These are phyloP conservation scores for Pseudogymnoascus sp. DNA, from an alignment of 2,329 filamentous ascomycete species.

Conservation along the genomic window DNA sequence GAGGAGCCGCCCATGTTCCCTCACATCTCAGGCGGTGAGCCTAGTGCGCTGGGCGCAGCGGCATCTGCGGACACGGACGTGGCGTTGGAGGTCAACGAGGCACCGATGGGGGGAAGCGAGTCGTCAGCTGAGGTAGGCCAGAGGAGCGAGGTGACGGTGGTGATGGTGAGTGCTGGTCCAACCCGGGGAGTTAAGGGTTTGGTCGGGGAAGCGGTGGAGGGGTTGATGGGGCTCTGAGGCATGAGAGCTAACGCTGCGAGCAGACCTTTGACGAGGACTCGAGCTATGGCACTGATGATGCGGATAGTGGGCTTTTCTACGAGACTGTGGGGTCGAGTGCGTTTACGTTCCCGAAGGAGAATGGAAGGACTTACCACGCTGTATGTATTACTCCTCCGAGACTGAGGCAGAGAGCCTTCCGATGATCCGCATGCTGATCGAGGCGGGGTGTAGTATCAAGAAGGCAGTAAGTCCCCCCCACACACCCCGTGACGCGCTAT, in stretches of 20 bases:
- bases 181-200: neutral
- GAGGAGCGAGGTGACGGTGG: neutral
- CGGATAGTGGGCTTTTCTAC: neutral
- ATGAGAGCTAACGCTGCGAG: neutral
- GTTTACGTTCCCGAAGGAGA: neutral
- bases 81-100: neutral
- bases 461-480: neutral
- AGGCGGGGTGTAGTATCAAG: neutral
- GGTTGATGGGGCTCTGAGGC: neutral
- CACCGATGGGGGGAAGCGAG: neutral
- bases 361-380: constrained; percentile 6
- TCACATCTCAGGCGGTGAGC: neutral
- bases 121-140: neutral
- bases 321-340: constrained; percentile 5
- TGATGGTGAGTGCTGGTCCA: neutral
- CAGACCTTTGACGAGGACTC: neutral
- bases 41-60: neutral
- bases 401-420: neutral
- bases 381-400: neutral
- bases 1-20: constrained; percentile 2
- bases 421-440: neutral
- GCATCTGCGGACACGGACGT: neutral
- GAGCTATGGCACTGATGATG: constrained; percentile 3
- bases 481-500: neutral
- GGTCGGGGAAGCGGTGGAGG: neutral